A percentile compares a stretch with the other conserved stretches of the same genome.
Conservation (phyloP, 2,329 filamentous ascomycete species). For the Exophiala sp. region DNA sequence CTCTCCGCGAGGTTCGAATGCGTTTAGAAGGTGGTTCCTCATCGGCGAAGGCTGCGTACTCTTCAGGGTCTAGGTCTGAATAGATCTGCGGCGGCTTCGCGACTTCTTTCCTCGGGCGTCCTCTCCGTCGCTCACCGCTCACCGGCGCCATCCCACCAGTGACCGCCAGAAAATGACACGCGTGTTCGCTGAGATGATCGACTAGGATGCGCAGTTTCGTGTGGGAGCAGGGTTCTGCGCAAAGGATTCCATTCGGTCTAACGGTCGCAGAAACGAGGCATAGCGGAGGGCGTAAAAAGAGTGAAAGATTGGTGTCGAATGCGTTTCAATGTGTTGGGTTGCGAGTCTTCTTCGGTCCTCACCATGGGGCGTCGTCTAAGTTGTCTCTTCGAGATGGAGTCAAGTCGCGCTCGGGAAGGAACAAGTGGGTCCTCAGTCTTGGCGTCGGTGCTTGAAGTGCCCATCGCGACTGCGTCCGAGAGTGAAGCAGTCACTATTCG, state of each 20-base stretch:
- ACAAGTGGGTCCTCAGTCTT: neutral
- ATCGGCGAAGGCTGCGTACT: constrained; percentile 26
- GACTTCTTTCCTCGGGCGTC: constrained; percentile 31
- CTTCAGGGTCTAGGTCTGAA: constrained; percentile 32
- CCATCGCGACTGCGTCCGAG: neutral
- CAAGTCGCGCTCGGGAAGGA: constrained; percentile 6
- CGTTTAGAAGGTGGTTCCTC: constrained; percentile 66
- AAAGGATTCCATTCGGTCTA: constrained; percentile 17
- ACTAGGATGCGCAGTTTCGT: constrained; percentile 17
- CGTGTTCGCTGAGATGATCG: constrained; percentile 1
- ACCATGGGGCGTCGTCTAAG: neutral
- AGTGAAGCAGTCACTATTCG: constrained; percentile 4
- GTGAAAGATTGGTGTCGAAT: too few relatives aligned
- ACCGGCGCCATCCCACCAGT: constrained; percentile 24
- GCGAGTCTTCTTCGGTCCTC: too few relatives aligned
- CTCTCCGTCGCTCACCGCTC: constrained; percentile 23
- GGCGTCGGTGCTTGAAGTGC: neutral
- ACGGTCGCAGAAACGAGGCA: neutral
- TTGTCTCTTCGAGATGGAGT: constrained; percentile 12
- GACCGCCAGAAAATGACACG: constrained; percentile 13
- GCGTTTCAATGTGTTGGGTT: too few relatives aligned
- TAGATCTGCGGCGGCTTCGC: constrained; percentile 31
- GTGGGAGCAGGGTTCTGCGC: constrained; percentile 12
- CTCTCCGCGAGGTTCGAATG: constrained; percentile 57
- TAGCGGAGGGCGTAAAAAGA: neutral